Evolutionary conservation across 192 early-diverging fungal genomes (phyloP), one percentile per base, ranked within the genome.

Genomic region (Coemansia sp.): DNA sequence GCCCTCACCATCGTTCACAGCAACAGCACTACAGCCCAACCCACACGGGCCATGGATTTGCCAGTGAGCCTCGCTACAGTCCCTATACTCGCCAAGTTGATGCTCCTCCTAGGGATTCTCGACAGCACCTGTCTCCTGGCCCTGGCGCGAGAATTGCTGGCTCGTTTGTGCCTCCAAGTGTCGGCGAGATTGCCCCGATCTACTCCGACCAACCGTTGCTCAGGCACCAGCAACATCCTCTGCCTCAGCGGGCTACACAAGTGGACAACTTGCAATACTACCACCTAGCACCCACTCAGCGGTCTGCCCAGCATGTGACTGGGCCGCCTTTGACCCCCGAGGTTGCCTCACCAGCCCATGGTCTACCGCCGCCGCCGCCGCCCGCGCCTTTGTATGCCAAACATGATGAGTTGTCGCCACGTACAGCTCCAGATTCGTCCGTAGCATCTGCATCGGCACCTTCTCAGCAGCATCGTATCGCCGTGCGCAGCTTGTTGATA

Each of bases 211-310:
- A 66, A 40, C 59, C 48, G 28, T 63, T 40, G 28, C 24, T 66
- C 28, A 65, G 70, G 46, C 57, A 39, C 26, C 60, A 58, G 36
- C 28, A 55, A 36, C 71, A 73, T 66, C 93, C 92, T 13, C 82
- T 94, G 93, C 59, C 14, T 16, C 10, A 13, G 28, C 53, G 53
- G 26, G 31, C 53, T 34, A 28, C 33, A 31, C 53, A 26, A 34
- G 16, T 28, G 8, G 53, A 56, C 31, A 13, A 34, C 53, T 18
- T 34, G 16, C 53, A 56, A 9, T 56, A 56, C 53, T 56, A 56
- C 53, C 53, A 56, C 23, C 31, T 56, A 9, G 53, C 53, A 1
- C 31, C 53, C n/a, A 28, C 31, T 28, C 53, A 34, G 53, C 28
- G 53, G 6, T 8, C 53, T 18, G 53, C 28, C 31, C 53, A 34